A percentile compares a stretch with the other conserved stretches of the same genome.
Conservation (phyloP, 441 rosid genomes). For the Adansonia gregorii region DNA sequence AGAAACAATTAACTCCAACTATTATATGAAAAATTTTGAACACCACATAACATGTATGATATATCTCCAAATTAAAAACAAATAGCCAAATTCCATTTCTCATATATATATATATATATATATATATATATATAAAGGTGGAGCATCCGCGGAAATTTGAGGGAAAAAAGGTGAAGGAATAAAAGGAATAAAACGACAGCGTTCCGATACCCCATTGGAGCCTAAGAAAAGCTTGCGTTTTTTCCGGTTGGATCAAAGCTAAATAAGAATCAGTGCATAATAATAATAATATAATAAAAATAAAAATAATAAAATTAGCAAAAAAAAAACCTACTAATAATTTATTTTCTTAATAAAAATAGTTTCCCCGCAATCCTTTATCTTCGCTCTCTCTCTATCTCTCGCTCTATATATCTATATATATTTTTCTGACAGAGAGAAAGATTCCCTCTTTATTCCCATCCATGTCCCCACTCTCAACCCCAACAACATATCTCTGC, state of each 20-base stretch:
- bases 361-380: not conserved
- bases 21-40: no score
- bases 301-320: not conserved
- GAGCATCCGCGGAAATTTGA: not conserved
- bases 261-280: not conserved
- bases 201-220: not conserved
- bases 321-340: not conserved
- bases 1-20: no score
- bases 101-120: no score
- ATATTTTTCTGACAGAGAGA: slow-evolving; percentile 22
- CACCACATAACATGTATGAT: no score
- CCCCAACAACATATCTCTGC: slow-evolving; percentile 12
- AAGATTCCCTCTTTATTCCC: slow-evolving; percentile 9
- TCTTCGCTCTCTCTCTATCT: slow-evolving; percentile 15
- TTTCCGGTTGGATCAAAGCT: slow-evolving; percentile 27
- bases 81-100: no score
- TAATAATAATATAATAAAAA: no score
- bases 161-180: not conserved
- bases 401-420: slow-evolving; percentile 17
- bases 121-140: not conserved
- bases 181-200: not conserved
- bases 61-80: no score
- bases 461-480: slow-evolving; percentile 16
- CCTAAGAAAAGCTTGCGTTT: not conserved
- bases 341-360: not conserved